A percentile compares a stretch with the other conserved stretches of the same genome.
Evolutionary conservation across 257 asterid species (phyloP).

Genomic region (Echites panduratus): DNA sequence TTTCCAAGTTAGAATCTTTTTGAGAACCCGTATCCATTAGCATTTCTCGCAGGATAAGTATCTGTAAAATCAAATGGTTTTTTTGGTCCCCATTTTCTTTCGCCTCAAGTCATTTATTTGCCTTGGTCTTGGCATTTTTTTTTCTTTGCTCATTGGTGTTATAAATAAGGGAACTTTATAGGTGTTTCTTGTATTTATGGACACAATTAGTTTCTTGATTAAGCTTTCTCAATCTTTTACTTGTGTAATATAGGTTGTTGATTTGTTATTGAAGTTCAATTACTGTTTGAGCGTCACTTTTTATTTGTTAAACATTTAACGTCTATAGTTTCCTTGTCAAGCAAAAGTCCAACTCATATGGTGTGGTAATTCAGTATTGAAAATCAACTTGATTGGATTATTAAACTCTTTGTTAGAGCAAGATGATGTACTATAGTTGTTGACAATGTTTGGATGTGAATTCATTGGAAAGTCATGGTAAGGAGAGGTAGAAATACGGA

Average conservation of each 20-base stretch:
- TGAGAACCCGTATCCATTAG: neutral
- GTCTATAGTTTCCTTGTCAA: neutral
- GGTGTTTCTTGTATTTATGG: neutral
- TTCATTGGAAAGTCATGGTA: neutral
- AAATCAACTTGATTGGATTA: neutral
- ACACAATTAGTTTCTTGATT: slow-evolving; percentile 18
- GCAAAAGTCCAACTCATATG: neutral
- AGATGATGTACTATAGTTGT: neutral
- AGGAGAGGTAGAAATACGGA: neutral
- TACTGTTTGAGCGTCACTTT: neutral
- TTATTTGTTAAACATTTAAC: neutral
- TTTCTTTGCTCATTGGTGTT: neutral
- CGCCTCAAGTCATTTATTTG: neutral
- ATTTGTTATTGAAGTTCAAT: neutral
- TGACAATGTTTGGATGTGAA: neutral
- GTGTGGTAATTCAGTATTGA: neutral
- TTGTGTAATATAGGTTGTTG: neutral
- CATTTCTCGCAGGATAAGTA: neutral
- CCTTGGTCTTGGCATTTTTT: neutral
- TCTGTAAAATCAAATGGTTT: neutral
- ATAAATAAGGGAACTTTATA: neutral
- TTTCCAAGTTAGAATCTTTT: slow-evolving; percentile 5
- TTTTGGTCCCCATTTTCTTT: neutral
- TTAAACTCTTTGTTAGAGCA: neutral
- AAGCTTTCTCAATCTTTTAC: slow-evolving; percentile 17